These are phyloP conservation scores for Colletotrichum truncatum DNA, from an alignment of 2,329 filamentous ascomycete species.

Conservation along the genomic window DNA sequence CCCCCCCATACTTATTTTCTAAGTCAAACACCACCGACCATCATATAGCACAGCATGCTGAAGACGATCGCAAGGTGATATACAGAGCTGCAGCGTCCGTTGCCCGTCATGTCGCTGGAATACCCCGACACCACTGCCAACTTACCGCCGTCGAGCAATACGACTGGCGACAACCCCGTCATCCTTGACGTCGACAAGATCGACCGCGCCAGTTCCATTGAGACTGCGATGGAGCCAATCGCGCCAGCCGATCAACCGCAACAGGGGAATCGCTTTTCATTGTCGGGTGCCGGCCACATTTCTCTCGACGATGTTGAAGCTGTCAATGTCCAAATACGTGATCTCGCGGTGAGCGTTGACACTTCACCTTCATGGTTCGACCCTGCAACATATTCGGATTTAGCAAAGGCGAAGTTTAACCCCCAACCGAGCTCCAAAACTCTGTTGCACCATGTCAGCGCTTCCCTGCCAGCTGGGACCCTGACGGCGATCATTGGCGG, in stretches of 20 bases:
- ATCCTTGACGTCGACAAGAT: slow-evolving; percentile 40
- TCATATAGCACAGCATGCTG: neutral
- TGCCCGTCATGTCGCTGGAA: slow-evolving; percentile 1
- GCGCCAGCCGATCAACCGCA: slow-evolving; percentile 21
- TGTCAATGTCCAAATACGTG: slow-evolving; percentile 62
- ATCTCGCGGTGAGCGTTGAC: slow-evolving; percentile 65
- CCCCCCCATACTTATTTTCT: neutral
- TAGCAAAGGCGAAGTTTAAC: slow-evolving; percentile 47
- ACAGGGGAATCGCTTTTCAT: slow-evolving; percentile 36
- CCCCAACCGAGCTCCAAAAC: slow-evolving; percentile 52
- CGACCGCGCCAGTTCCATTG: slow-evolving; percentile 43
- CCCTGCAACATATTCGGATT: slow-evolving; percentile 54
- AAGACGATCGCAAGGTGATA: neutral
- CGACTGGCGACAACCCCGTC: neutral
- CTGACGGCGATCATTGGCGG: slow-evolving; percentile 81
- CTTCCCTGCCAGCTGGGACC: slow-evolving; percentile 70
- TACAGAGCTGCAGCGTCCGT: neutral
- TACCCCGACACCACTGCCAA: neutral
- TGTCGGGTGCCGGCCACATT: slow-evolving; percentile 46
- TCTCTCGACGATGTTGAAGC: slow-evolving; percentile 63
- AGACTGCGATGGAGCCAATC: slow-evolving; percentile 38
- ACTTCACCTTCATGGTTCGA: slow-evolving; percentile 64
- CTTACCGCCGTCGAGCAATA: neutral
- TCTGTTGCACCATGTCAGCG: slow-evolving; percentile 71
- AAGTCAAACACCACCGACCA: too few species aligned